Evolutionary conservation across 192 early-diverging fungal genomes (phyloP), one percentile per base, ranked within the genome.

Genomic region (Chytriomyces sp.): DNA sequence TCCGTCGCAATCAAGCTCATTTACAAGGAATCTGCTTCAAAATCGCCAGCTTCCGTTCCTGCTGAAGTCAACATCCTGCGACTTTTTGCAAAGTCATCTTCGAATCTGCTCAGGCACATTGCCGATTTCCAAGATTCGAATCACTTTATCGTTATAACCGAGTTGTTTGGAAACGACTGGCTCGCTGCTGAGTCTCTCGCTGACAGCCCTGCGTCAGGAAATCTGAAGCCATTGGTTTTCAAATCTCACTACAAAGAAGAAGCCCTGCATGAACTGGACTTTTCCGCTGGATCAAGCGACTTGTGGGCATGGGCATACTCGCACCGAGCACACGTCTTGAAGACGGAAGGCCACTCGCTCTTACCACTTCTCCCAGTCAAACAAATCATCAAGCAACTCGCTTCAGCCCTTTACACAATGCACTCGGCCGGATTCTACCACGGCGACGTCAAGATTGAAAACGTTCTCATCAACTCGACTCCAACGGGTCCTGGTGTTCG

Each of bases 381-480:
- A 16, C 45, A 44, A 13, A 80, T 89, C 18, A 85, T 89, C 48
- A 13, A 44, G 18, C 88, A 89, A 50, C 76, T 88, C 24, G 74
- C 81, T 10, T 45, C 48, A 13, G 84, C 83, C 7, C 60, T 89
- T 16, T 24, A 10, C 10, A 69, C 86, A 69, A 72, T 89, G 49
- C 82, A 89, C 70, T 28, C 72, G 48, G 61, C 77, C 11, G 80
- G 82, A 45, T 53, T 88, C 20, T 83, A 84, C 8, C 88, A 89
- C 67, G 77, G 86, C 28, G 88, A 89, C 62, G 80, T 88, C 74
- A 89, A 89, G 79, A 84, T 90, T 65, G 87, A 90, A 76, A 90
- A 90, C 75, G 79, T 90, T 28, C 76, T 90, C 61, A 20, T 75
- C 18, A 7, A 35, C 10, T 11, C 62, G 24, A 24, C 28, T 10